phyloP scores from a whole-genome alignment of 1,284 basidiomycete species.

The Malassezia slooffiae region DNA sequence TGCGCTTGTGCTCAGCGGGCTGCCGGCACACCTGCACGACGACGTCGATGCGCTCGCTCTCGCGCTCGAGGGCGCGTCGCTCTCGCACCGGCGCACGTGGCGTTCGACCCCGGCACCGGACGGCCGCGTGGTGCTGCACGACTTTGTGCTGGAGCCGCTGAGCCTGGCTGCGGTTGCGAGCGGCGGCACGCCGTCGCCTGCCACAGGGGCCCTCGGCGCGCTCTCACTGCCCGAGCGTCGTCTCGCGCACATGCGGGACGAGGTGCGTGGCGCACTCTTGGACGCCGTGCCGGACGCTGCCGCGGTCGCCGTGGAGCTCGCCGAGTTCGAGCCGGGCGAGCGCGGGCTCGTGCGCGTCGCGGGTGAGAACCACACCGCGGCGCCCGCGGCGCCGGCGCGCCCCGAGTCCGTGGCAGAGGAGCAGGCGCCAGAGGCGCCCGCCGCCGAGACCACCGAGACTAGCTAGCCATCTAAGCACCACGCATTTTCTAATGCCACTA shows the following conservation, averaged over 20 bases:
- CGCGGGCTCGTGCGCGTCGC: not conserved
- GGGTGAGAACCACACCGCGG: too few relatives aligned
- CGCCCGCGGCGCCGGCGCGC: too few relatives aligned
- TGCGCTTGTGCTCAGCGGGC: slow-evolving; percentile 1
- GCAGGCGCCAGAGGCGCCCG: too few relatives aligned
- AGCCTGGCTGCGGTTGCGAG: slow-evolving; percentile 6
- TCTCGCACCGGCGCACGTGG: not conserved
- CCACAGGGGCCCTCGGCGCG: not conserved
- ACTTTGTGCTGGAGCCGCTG: slow-evolving; percentile 7
- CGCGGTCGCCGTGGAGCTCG: not conserved
- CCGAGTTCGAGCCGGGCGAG: not conserved
- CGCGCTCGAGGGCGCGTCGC: not conserved
- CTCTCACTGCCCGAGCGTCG: slow-evolving; percentile 7
- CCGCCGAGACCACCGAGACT: too few relatives aligned
- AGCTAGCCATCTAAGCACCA: too few relatives aligned
- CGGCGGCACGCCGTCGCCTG: not conserved
- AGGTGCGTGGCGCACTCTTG: not conserved
- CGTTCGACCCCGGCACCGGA: not conserved
- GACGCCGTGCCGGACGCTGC: not conserved
- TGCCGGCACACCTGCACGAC: not conserved
- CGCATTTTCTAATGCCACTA: too few relatives aligned
- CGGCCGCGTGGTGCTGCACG: not conserved
- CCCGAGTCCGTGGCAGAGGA: too few relatives aligned
- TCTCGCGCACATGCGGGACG: slow-evolving; percentile 1
- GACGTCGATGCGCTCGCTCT: not conserved